Percentiles rank a stretch among this genome's conserved stretches.
Conservation (phyloP, 257 asterid genomes). For the Solanum gandarillasii region DNA sequence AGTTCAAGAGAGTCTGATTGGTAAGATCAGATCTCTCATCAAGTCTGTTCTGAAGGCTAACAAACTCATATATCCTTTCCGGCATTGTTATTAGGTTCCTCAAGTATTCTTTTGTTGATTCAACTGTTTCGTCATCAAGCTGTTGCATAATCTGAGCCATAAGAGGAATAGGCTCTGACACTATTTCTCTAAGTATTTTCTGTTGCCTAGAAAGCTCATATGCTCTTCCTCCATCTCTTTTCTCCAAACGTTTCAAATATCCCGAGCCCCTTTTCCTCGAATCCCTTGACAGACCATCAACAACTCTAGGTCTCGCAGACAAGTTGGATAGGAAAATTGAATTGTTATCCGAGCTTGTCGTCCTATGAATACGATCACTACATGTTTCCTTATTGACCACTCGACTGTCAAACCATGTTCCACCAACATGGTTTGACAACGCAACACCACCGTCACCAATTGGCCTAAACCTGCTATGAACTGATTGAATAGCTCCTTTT, state of each 20-base stretch:
- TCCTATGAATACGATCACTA: slow-evolving; percentile 29
- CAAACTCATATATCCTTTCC: slow-evolving; percentile 37
- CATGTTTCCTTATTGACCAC: slow-evolving; percentile 40
- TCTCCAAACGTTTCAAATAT: slow-evolving; percentile 33
- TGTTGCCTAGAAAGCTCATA: slow-evolving; percentile 37
- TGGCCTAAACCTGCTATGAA: slow-evolving; percentile 48
- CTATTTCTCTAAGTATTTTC: slow-evolving; percentile 54
- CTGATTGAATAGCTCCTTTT: slow-evolving; percentile 14
- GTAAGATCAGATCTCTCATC: slow-evolving; percentile 74
- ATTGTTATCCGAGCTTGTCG: background rate
- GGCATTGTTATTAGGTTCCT: slow-evolving; percentile 34
- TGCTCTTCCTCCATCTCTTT: slow-evolving; percentile 24
- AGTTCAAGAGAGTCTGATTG: slow-evolving; percentile 54
- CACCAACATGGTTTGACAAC: slow-evolving; percentile 42
- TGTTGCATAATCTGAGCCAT: slow-evolving; percentile 66
- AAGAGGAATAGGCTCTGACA: slow-evolving; percentile 52
- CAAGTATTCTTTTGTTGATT: slow-evolving; percentile 53
- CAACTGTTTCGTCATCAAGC: slow-evolving; percentile 56
- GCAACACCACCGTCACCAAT: slow-evolving; percentile 81
- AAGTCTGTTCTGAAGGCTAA: slow-evolving; percentile 47
- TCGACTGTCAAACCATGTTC: slow-evolving; percentile 30
- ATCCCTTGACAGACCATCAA: slow-evolving; percentile 34
- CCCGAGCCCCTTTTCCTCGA: slow-evolving; percentile 37
- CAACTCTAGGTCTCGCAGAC: slow-evolving; percentile 50
- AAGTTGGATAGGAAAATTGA: slow-evolving; percentile 73